Evolutionary conservation across 208 protist species (phyloP), one percentile per base, ranked within the genome.

Genomic region (Trichomonas gallinae): DNA sequence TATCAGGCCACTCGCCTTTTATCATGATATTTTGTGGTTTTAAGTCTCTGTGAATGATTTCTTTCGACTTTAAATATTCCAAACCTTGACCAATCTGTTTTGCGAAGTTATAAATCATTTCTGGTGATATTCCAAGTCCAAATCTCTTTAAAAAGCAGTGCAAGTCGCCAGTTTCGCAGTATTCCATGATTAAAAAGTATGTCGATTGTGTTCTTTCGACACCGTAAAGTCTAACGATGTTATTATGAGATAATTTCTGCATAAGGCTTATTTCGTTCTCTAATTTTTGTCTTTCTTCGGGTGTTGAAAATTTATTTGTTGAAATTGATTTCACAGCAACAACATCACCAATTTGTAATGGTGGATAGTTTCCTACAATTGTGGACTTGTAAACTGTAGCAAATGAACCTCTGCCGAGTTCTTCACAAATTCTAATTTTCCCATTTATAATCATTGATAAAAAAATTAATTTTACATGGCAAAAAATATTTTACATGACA

Each of bases 141-240:
- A 81, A 81, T 46, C 21, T 44, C 17, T 96, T 49, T 34, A 96
- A 63, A 83, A 82, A 72, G 23, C 42, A 34, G 42, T 45, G 31
- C 6, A 96, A 45, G 45, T 96, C 93, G 9, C 93, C 93, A 15
- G 17, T 9, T 44, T 49, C 63, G 42, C 93, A 96, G 82, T 96
- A 96, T 82, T 96, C 49, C 93, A 96, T 96, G 6, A 96, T n/a
- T 96, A 96, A 96, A 96, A 82, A 96, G 46, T 82, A 82, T 31
- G 63, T 44, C 11, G 46, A 45, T 21, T 0, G 10, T n/a, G 42
- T 44, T 89, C 96, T 93, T 96, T 98, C 97, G 40, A 96, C 96
- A 46, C 97, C 97, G n/a, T 97, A 96, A 44, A 97, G 93, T 88
- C 58, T 31, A 17, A 97, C 97, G 48, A 97, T 97, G 96, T 97